These are phyloP conservation scores for Trametes punicea DNA, from an alignment of 768 basidiomycete genomes.

Conservation along the genomic window DNA sequence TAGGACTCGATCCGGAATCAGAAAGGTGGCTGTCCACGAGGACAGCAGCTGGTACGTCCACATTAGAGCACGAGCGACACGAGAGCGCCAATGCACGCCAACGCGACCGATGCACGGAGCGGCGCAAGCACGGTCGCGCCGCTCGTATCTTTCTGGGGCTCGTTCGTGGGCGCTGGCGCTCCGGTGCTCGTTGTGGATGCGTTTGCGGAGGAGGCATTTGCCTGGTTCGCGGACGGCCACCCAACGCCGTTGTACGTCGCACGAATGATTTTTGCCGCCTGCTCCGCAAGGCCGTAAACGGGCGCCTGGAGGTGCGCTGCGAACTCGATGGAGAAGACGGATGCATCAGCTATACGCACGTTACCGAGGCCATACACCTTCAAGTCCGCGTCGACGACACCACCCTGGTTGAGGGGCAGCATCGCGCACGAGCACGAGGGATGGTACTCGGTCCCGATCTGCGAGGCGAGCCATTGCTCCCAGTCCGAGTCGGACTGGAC, in stretches of 20 bases:
- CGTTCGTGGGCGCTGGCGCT: neutral
- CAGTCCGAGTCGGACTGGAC: conserved; percentile 55
- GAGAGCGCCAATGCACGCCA: conserved; percentile 1
- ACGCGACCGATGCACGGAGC: neutral
- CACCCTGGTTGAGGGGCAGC: conserved; percentile 50
- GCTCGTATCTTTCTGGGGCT: conserved; percentile 3
- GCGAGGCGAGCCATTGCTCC: conserved; percentile 46
- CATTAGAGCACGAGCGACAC: conserved; percentile 3
- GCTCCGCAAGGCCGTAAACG: conserved; percentile 47
- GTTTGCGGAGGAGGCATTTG: neutral
- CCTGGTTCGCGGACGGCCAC: conserved; percentile 1
- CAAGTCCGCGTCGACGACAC: conserved; percentile 56
- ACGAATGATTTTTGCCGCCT: conserved; percentile 43
- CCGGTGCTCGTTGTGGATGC: neutral
- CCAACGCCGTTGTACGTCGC: conserved; percentile 34
- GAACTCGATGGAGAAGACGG: conserved; percentile 53
- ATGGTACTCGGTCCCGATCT: conserved; percentile 55
- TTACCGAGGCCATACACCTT: conserved; percentile 55
- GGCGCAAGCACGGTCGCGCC: neutral
- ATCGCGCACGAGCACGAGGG: conserved; percentile 56
- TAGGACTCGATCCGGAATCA: neutral
- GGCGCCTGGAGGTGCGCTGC: conserved; percentile 41
- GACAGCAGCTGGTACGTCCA: neutral
- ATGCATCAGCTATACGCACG: conserved; percentile 56
- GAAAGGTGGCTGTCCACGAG: neutral